Base-by-base conservation (phyloP, 2,329 filamentous ascomycete genomes). In the Paecilomyces dactylethromorphus region DNA sequence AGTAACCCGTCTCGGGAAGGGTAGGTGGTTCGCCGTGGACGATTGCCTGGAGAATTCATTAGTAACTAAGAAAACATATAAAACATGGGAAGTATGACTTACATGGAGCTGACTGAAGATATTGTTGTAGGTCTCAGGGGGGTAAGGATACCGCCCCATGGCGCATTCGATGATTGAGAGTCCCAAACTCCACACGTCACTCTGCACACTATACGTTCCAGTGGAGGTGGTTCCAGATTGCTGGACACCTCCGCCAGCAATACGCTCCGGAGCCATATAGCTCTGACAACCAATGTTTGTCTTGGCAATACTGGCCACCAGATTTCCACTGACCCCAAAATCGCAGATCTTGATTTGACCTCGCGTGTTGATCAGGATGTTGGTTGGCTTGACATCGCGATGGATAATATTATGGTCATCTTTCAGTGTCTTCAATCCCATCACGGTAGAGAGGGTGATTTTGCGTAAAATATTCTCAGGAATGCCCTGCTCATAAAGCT, bases 371-470 rank as follows among this genome's bases (percentile, higher is more conserved):
- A 91, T 86, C 1, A 99, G 82, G 60, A 99, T 97, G 69, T 99
- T 99, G n/a, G 94, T 99, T 1, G 94, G 94, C 75, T 99, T 99
- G 64, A 99, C 94, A 71, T 99, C 94, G 64, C 94, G 88, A 73
- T 99, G 94, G 64, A 99, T 99, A 75, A 99, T 99, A 76, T 96
- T 97, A 79, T 99, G 94, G 62, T 97, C 92, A 62, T 99, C 94
- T 74, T 99, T 99, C 61, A 99, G 78, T 21, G 88, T 87, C 78
- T 96, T 97, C 62, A 99, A 81, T 0, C 94, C 94, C 83, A 92
- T 90, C 6, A 94, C 86, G 0, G 94, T 97, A 21, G 90, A 88
- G 63, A 94, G 85, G 0, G 93, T 92, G 63, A 99, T 94, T 73
- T 97, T 97, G 57, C 87, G 86, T 56, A 99, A 78, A 0, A 99